Evolutionary conservation across 306 rosid species (phyloP).

Genomic region (Rubus parviflorus): DNA sequence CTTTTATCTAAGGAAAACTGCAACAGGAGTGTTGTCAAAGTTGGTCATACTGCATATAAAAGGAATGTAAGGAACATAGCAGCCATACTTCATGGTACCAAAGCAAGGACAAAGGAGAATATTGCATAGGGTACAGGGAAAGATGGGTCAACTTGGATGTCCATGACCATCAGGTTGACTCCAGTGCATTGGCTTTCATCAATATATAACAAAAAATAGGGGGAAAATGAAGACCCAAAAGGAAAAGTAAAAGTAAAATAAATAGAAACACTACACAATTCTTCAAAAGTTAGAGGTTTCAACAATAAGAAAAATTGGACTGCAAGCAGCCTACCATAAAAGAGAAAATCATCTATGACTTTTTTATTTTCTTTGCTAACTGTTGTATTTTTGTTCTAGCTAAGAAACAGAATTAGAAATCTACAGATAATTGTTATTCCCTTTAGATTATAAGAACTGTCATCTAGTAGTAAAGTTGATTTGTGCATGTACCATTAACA

Average conservation of each 20-base stretch:
- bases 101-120: not conserved
- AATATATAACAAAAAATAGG: not conserved
- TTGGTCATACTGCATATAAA: constrained; percentile 19
- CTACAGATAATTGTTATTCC: not conserved
- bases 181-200: not conserved
- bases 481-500: not conserved
- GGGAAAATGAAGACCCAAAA: no score
- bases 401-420: not conserved
- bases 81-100: not conserved
- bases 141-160: not conserved
- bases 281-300: no score
- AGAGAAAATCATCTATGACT: not conserved
- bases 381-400: not conserved
- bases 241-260: not conserved
- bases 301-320: no score
- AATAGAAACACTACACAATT: no score
- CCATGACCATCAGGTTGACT: constrained; percentile 2
- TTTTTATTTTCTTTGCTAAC: no score
- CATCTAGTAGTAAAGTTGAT: not conserved
- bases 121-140: not conserved
- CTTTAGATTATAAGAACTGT: not conserved
- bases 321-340: not conserved
- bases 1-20: constrained; percentile 82
- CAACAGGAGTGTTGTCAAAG: constrained; percentile 27
- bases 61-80: not conserved